phyloP scores from a whole-genome alignment of 805 yeast genomes.

The Schwanniomyces occidentalis region DNA sequence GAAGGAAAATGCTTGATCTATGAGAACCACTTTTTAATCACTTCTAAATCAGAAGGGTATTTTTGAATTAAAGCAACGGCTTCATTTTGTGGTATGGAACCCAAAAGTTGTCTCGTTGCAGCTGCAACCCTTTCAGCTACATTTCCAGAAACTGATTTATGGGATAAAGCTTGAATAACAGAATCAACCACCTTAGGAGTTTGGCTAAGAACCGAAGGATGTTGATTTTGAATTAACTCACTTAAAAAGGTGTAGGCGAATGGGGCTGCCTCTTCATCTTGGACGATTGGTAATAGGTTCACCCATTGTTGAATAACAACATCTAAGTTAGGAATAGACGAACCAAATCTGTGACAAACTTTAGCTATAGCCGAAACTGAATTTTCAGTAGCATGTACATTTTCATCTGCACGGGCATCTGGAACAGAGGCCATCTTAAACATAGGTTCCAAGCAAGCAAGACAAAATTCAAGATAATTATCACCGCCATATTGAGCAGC shows the following conservation, averaged over 20 bases:
- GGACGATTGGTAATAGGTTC: constrained; percentile 73
- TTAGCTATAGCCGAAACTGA: constrained; percentile 82
- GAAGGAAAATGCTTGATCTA: constrained; percentile 10
- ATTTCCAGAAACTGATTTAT: constrained; percentile 65
- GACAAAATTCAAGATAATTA: constrained; percentile 57
- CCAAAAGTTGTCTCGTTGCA: constrained; percentile 63
- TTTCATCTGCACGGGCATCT: constrained; percentile 83
- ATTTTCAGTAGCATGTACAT: constrained; percentile 83
- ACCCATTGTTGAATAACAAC: constrained; percentile 76
- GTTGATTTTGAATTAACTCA: constrained; percentile 67
- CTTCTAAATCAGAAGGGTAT: constrained; percentile 61
- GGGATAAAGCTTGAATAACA: constrained; percentile 73
- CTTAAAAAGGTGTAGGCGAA: constrained; percentile 75
- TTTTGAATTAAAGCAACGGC: constrained; percentile 64
- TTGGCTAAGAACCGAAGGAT: constrained; percentile 53
- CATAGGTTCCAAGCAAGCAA: constrained; percentile 73
- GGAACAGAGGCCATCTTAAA: constrained; percentile 72
- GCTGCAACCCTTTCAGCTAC: constrained; percentile 66
- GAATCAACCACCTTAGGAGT: constrained; percentile 63
- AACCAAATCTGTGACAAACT: constrained; percentile 66
- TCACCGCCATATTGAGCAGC: constrained; percentile 81
- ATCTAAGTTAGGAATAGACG: constrained; percentile 59
- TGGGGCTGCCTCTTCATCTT: constrained; percentile 87
- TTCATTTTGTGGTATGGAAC: constrained; percentile 65
- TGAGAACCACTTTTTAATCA: constrained; percentile 59